Evolutionary conservation across 768 basidiomycete species (phyloP), one percentile per base, ranked within the genome.

Genomic region (Calocybe cyanea): DNA sequence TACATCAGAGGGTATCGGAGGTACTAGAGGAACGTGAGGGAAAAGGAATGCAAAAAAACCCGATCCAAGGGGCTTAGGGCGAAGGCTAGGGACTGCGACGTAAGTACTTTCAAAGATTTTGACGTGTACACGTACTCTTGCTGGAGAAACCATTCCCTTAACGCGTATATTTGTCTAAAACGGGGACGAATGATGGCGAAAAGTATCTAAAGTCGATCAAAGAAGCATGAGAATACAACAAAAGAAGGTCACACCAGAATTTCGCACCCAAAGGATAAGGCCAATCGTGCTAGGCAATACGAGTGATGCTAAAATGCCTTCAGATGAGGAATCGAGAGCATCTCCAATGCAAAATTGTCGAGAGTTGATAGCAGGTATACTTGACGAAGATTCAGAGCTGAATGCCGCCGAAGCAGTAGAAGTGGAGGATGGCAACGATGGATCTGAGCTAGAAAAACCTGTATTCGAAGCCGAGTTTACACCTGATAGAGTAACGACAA

Each of bases 101-200:
- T 43, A 59, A 58, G 50, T 46, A 47, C 11, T 44, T 33, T n/a
- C 38, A 32, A 39, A 40, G 33, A 13, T 15, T n/a, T n/a, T 17
- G 17, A 18, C 5, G 14, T 15, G n/a, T 15, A 41, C 2, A 73
- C 82, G 65, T 59, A 89, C 85, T 77, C 76, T 63, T 71, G 76
- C 37, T 76, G 79, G 13, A 83, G 74, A 60, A 90, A 90, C 87
- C 87, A 90, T 58, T 87, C 85, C 57, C 87, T 69, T 38, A 83
- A 60, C 15, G 68, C 83, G 54, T 88, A 90, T 11, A 90, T 58
- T 66, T 87, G 83, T 45, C 85, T 77, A 55, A 79, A 82, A 43
- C 75, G 79, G 11, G 87, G 85, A 32, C 87, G 73, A 17, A 87
- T 51, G 37, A 82, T 63, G 19, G 82, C 86, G 62, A 90, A 90